These are phyloP conservation scores for Boletellus emodensis DNA, from an alignment of 768 basidiomycete species.

Conservation along the genomic window DNA sequence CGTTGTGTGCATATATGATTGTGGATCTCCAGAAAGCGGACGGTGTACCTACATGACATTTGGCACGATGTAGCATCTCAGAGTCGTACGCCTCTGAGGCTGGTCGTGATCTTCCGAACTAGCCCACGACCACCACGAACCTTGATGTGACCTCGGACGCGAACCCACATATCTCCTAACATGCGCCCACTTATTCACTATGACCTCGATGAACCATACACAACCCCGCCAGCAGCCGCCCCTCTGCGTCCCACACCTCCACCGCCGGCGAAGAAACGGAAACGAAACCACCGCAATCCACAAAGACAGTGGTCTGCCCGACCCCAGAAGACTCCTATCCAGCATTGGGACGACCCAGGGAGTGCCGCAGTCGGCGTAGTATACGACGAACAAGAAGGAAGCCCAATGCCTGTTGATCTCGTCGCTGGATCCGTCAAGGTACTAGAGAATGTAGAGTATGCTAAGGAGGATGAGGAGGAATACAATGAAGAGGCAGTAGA, in stretches of 20 bases:
- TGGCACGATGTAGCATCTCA: no score
- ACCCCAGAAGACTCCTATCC: constrained; percentile 19
- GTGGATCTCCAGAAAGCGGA: no score
- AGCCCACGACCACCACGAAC: no score
- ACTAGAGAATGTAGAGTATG: not conserved
- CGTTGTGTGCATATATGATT: no score
- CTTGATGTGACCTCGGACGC: no score
- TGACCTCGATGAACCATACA: constrained; percentile 20
- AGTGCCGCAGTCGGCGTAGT: constrained; percentile 21
- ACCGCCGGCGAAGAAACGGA: constrained; percentile 54
- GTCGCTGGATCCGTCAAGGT: not conserved
- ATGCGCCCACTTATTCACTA: constrained; percentile 30
- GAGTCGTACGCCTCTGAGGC: no score
- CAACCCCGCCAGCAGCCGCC: not conserved
- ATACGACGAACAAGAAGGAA: constrained; percentile 30
- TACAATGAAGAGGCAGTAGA: constrained; percentile 21
- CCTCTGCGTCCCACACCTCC: not conserved
- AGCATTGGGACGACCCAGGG: constrained; percentile 46
- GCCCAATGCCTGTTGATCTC: not conserved
- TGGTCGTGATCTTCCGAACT: no score
- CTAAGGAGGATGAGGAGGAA: constrained; percentile 20
- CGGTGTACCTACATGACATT: no score
- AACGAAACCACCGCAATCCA: constrained; percentile 24
- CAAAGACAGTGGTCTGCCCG: not conserved
- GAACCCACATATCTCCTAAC: not conserved